Evolutionary conservation across 1,139 yeast genomes (phyloP).

Genomic region (Insectozyma bohioensis): DNA sequence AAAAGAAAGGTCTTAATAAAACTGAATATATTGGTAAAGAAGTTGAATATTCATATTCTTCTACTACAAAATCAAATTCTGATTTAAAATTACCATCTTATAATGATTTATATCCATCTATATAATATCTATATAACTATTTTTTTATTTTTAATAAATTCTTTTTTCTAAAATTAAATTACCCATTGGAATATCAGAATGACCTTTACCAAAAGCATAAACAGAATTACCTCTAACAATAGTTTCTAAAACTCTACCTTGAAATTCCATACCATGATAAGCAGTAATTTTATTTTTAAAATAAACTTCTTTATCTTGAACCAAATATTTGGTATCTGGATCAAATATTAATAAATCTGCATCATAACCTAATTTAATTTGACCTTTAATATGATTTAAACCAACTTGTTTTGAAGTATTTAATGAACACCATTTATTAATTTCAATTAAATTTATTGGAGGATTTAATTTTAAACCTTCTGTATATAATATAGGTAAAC

Average conservation of each 20-base stretch:
- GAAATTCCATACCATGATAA: constrained; percentile 66
- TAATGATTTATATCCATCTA: too few relatives aligned
- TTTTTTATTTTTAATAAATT: constrained; percentile 8
- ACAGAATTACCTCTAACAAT: constrained; percentile 72
- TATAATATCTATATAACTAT: too few relatives aligned
- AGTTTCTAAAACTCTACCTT: constrained; percentile 77
- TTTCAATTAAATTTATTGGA: constrained; percentile 57
- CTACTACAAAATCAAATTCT: too few relatives aligned
- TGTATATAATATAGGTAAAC: constrained; percentile 77
- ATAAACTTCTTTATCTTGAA: constrained; percentile 58
- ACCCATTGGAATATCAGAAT: constrained; percentile 57
- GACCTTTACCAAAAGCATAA: constrained; percentile 59
- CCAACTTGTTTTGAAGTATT: constrained; percentile 90
- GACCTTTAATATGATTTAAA: constrained; percentile 68
- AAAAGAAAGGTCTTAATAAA: too few relatives aligned
- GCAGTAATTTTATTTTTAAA: constrained; percentile 90
- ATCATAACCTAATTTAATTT: constrained; percentile 69
- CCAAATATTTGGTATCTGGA: constrained; percentile 52
- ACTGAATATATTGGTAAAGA: too few relatives aligned
- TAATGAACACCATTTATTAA: constrained; percentile 74
- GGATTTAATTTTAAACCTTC: constrained; percentile 60
- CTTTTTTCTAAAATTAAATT: constrained; percentile 59
- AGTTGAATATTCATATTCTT: too few relatives aligned
- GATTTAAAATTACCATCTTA: too few relatives aligned
- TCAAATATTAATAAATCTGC: constrained; percentile 88